Percentiles rank a stretch among this genome's conserved stretches.
phyloP scores from a whole-genome alignment of 148 eudicot genomes.

The Polygonum aviculare region DNA sequence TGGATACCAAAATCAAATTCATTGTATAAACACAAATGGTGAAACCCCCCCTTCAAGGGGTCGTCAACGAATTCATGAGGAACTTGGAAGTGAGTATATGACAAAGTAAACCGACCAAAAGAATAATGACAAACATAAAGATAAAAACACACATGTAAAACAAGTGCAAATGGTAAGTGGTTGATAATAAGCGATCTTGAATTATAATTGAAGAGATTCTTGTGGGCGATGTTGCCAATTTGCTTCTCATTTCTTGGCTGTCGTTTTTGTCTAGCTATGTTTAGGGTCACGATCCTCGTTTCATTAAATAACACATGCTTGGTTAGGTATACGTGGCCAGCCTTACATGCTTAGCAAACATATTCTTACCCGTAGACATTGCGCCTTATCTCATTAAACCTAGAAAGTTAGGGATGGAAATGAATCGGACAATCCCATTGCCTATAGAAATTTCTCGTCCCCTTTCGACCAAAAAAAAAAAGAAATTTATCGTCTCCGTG shows the following conservation, averaged over 20 bases:
- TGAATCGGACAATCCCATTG: too few relatives aligned
- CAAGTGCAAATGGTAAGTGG: not conserved
- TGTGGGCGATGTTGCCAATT: not conserved
- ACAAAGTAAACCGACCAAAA: too few relatives aligned
- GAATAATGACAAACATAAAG: too few relatives aligned
- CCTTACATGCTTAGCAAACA: not conserved
- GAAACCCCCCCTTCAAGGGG: too few relatives aligned
- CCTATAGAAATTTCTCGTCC: too few relatives aligned
- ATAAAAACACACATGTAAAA: not conserved
- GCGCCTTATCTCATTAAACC: not conserved
- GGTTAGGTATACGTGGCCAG: not conserved
- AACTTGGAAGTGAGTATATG: too few relatives aligned
- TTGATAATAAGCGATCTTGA: not conserved
- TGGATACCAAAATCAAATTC: too few relatives aligned
- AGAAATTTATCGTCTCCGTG: too few relatives aligned
- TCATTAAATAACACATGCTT: not conserved
- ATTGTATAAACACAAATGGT: too few relatives aligned
- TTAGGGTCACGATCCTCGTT: not conserved
- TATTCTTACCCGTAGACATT: not conserved
- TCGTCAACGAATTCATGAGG: too few relatives aligned
- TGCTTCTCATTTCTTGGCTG: not conserved
- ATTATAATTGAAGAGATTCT: not conserved
- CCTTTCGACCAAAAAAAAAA: too few relatives aligned
- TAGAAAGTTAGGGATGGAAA: too few relatives aligned
- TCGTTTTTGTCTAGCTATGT: not conserved